These are phyloP conservation scores for Paraconiothyrium sp. DNA, from an alignment of 2,329 filamentous ascomycete genomes.

Conservation along the genomic window DNA sequence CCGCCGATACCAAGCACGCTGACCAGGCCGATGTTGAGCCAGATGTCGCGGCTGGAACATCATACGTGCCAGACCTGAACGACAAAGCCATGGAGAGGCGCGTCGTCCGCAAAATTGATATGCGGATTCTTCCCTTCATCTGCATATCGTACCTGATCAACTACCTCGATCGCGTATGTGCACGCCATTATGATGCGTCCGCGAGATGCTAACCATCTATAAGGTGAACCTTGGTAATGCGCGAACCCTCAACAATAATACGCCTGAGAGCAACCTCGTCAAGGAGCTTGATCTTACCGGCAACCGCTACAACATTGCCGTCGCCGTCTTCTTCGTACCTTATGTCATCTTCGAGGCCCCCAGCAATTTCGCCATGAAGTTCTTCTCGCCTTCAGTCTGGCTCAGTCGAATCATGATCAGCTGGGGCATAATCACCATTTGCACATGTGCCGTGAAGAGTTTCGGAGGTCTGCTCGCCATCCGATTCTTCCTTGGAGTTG, in stretches of 20 bases:
- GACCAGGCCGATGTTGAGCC: constrained; percentile 21
- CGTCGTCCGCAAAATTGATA: constrained; percentile 33
- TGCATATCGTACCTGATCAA: constrained; percentile 35
- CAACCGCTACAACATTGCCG: constrained; percentile 51
- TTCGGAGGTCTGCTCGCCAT: constrained; percentile 21
- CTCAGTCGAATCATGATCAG: constrained; percentile 55
- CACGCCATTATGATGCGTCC: too few species aligned
- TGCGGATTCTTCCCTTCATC: constrained; percentile 30
- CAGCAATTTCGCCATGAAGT: constrained; percentile 69
- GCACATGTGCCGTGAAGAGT: background rate
- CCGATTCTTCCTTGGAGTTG: constrained; percentile 70
- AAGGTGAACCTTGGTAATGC: constrained; percentile 37
- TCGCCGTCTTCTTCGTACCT: constrained; percentile 69
- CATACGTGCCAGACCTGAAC: constrained; percentile 27
- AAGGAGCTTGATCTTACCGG: constrained; percentile 28
- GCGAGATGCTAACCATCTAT: background rate
- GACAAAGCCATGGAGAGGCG: constrained; percentile 33
- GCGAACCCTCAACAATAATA: constrained; percentile 32
- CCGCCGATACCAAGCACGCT: background rate
- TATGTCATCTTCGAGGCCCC: constrained; percentile 58
- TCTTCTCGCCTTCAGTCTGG: constrained; percentile 58
- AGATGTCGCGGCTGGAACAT: constrained; percentile 19
- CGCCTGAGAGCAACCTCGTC: constrained; percentile 28
- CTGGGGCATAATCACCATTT: constrained; percentile 48
- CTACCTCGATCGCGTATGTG: constrained; percentile 28